Conservation (phyloP, 371 early-diverging fungal genomes). For the Mortierella sp. region DNA sequence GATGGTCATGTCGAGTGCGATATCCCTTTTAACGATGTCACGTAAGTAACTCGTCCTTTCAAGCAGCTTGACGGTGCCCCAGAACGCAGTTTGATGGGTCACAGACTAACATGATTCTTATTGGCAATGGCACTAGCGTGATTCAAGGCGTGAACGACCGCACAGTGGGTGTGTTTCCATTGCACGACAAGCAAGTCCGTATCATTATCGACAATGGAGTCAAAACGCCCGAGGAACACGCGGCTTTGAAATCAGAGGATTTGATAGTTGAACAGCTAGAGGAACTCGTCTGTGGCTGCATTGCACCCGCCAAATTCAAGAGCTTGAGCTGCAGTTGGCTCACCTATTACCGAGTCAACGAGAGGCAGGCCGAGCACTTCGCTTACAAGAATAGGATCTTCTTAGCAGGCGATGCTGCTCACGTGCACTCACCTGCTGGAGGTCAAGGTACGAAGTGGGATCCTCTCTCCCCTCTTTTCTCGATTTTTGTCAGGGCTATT, state of each 20-base stretch:
- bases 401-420: slow-evolving; percentile 59
- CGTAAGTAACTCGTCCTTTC: slow-evolving; percentile 19
- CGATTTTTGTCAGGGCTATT: no score
- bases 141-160: slow-evolving; percentile 22
- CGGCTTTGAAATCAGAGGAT: slow-evolving; percentile 10
- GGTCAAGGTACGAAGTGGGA: slow-evolving; percentile 42
- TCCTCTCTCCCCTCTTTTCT: no score
- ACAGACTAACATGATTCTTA: no score
- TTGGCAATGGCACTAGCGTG: slow-evolving; percentile 6
- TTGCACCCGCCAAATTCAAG: slow-evolving; percentile 27
- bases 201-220: slow-evolving; percentile 35
- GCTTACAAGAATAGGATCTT: slow-evolving; percentile 38
- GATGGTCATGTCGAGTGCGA: slow-evolving; percentile 41
- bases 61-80: no score
- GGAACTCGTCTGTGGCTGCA: background rate
- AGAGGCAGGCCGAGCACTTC: slow-evolving; percentile 31
- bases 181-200: slow-evolving; percentile 20
- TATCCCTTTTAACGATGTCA: slow-evolving; percentile 19
- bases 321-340: slow-evolving; percentile 18
- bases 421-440: slow-evolving; percentile 56
- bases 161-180: slow-evolving; percentile 15
- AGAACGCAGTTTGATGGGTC: no score
- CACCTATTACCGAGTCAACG: slow-evolving; percentile 41
- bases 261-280: slow-evolving; percentile 17
- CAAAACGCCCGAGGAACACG: slow-evolving; percentile 33